Conservation (phyloP, 2,329 filamentous ascomycete genomes). For the Penicillium palitans region DNA sequence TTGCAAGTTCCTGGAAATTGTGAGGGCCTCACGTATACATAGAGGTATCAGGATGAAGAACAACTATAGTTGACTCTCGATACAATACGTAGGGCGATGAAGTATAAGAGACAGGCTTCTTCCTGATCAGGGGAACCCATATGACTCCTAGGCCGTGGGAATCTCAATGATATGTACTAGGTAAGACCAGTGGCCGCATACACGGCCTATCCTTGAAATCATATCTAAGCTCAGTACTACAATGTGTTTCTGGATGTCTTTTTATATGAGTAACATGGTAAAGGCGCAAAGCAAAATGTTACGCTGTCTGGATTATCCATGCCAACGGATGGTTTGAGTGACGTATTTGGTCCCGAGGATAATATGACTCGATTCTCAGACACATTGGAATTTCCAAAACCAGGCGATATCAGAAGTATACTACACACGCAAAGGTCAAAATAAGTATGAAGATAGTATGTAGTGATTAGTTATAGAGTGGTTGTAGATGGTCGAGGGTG, state of each 20-base stretch:
- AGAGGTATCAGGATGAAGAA: too few relatives aligned
- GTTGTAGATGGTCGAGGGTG: slow-evolving; percentile 1
- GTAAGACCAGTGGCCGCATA: neutral
- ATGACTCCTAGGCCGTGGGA: too few relatives aligned
- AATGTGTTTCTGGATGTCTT: too few relatives aligned
- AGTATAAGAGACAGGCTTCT: too few relatives aligned
- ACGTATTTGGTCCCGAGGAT: neutral
- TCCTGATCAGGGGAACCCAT: too few relatives aligned
- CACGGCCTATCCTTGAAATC: neutral
- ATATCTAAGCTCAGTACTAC: neutral
- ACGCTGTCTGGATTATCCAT: neutral
- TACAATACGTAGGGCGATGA: too few relatives aligned
- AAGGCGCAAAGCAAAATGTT: neutral
- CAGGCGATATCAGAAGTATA: neutral
- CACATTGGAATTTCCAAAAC: neutral
- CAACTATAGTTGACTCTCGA: too few relatives aligned
- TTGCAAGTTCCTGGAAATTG: too few relatives aligned
- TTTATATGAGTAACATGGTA: neutral
- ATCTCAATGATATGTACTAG: too few relatives aligned
- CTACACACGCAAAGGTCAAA: neutral
- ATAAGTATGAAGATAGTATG: neutral
- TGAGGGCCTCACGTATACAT: too few relatives aligned
- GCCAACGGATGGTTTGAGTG: neutral
- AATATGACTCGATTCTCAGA: neutral
- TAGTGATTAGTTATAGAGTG: neutral